These are phyloP conservation scores for Fusarium paranaense DNA, from an alignment of 2,329 filamentous ascomycete genomes.

Conservation along the genomic window DNA sequence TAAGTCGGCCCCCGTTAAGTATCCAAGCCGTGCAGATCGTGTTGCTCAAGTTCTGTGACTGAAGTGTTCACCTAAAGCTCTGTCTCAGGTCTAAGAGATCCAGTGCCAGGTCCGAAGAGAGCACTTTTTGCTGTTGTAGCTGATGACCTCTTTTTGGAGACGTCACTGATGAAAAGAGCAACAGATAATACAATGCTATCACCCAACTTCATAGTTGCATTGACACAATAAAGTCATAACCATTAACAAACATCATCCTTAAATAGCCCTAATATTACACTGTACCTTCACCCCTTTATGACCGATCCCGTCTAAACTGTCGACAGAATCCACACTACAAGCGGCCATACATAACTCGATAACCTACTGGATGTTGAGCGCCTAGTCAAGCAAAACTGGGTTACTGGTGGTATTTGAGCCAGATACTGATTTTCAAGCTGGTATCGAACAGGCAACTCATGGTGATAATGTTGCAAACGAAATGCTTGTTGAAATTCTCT, in stretches of 20 bases:
- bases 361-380: background rate
- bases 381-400: background rate
- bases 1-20: no score
- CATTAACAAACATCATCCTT: background rate
- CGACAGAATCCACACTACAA: background rate
- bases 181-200: background rate
- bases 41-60: background rate
- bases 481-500: background rate
- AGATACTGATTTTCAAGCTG: no score
- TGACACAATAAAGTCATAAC: background rate
- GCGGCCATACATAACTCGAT: background rate
- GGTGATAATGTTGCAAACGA: background rate
- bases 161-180: no score
- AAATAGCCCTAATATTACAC: background rate
- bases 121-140: background rate
- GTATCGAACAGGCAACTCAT: background rate
- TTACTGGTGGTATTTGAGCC: background rate
- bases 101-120: background rate
- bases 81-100: background rate
- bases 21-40: background rate
- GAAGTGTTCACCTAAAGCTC: background rate
- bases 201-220: no score
- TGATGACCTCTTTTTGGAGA: no score
- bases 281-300: background rate
- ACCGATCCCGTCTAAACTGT: background rate